Conservation (phyloP, 2,329 filamentous ascomycete genomes). For the Triangularia setosa region DNA sequence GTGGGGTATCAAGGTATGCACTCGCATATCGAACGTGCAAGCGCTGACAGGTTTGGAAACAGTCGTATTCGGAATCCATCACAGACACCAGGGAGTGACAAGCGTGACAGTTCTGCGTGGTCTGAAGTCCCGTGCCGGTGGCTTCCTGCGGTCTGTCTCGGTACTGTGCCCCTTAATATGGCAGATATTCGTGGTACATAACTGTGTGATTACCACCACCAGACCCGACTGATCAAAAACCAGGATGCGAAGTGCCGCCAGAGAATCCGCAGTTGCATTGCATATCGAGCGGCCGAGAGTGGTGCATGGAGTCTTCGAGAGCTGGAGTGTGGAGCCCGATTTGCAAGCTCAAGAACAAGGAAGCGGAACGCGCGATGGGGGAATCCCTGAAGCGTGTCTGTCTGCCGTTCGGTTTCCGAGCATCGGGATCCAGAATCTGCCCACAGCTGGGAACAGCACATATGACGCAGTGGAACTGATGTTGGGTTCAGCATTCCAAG, state of each 20-base stretch:
- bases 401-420: not conserved
- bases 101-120: not conserved
- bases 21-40: not conserved
- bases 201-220: not conserved
- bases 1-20: not conserved
- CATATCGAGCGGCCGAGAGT: not conserved
- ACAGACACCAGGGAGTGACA: not conserved
- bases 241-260: not conserved
- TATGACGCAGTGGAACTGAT: not conserved
- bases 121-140: not conserved
- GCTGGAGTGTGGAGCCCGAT: not conserved
- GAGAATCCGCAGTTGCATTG: not conserved
- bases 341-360: not conserved
- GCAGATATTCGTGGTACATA: not conserved
- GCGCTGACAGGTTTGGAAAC: not conserved
- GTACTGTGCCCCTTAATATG: constrained; percentile 2
- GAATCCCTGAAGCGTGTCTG: not conserved
- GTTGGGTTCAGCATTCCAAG: not conserved
- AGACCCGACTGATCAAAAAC: not conserved
- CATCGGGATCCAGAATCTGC: not conserved
- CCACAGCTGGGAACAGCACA: not conserved
- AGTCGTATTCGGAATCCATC: not conserved
- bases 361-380: not conserved
- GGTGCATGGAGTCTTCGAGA: not conserved
- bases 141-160: not conserved